phyloP scores from a whole-genome alignment of 345 rosid species.

The Syzygium oleosum region DNA sequence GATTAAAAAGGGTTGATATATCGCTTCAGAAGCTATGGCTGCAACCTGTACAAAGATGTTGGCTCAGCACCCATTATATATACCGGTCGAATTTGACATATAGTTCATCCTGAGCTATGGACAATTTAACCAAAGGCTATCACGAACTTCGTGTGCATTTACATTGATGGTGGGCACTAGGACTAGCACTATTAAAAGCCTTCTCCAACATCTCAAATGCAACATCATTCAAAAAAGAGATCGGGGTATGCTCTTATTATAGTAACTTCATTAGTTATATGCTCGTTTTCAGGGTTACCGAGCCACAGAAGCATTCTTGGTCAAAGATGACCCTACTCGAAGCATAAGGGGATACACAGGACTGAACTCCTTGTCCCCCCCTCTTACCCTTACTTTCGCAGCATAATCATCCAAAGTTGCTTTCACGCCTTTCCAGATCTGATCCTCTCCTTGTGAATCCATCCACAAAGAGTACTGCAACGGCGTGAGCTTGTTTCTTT shows the following conservation, averaged over 20 bases:
- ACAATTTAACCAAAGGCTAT: background rate
- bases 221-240: background rate
- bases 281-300: background rate
- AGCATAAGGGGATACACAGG: conserved; percentile 96
- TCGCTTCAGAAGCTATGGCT: background rate
- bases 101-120: background rate
- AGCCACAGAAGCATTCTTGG: conserved; percentile 19
- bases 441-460: conserved; percentile 94
- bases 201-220: background rate
- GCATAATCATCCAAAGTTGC: conserved; percentile 97
- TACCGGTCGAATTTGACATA: background rate
- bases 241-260: too few species aligned
- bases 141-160: background rate
- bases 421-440: conserved; percentile 94
- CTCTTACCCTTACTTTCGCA: conserved; percentile 62
- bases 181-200: background rate
- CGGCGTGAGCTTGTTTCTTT: conserved; percentile 74
- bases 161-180: background rate
- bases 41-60: background rate
- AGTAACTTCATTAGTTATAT: background rate
- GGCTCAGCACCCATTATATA: background rate
- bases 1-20: background rate
- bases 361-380: conserved; percentile 84
- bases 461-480: conserved; percentile 91
- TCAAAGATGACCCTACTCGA: conserved; percentile 67